These are phyloP conservation scores for Cucurbita argyrosperma DNA, from an alignment of 306 rosid species.

Conservation along the genomic window DNA sequence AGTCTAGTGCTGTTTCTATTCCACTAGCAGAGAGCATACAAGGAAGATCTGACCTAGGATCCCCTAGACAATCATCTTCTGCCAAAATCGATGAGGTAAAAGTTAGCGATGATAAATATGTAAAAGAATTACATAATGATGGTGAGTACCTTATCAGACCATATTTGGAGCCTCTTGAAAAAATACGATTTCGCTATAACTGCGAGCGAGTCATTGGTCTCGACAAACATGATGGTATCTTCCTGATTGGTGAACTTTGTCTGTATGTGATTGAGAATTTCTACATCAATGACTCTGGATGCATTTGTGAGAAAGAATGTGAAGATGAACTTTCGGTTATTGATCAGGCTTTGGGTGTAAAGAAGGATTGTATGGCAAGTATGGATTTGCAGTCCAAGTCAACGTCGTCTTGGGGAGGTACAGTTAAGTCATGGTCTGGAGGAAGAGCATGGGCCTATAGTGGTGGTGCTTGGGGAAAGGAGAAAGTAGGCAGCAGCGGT, in stretches of 20 bases:
- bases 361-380: slow-evolving; percentile 52
- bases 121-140: slow-evolving; percentile 66
- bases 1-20: slow-evolving; percentile 62
- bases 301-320: slow-evolving; percentile 83
- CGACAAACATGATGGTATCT: slow-evolving; percentile 97
- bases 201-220: slow-evolving; percentile 96
- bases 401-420: slow-evolving; percentile 50
- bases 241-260: slow-evolving; percentile 80
- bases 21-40: slow-evolving; percentile 58
- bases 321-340: slow-evolving; percentile 87
- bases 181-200: slow-evolving; percentile 72
- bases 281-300: slow-evolving; percentile 66
- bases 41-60: slow-evolving; percentile 75
- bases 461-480: slow-evolving; percentile 99
- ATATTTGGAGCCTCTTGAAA: slow-evolving; percentile 78
- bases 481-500: slow-evolving; percentile 67
- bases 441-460: slow-evolving; percentile 99
- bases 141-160: slow-evolving; percentile 97
- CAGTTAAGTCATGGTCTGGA: slow-evolving; percentile 57
- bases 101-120: slow-evolving; percentile 51
- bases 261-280: slow-evolving; percentile 94
- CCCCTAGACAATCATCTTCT: slow-evolving; percentile 67
- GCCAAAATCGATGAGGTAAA: slow-evolving; percentile 46
- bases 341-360: slow-evolving; percentile 96
- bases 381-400: slow-evolving; percentile 81